phyloP scores from a whole-genome alignment of 2,329 filamentous ascomycete genomes.

The Talaromyces albobiverticillius region DNA sequence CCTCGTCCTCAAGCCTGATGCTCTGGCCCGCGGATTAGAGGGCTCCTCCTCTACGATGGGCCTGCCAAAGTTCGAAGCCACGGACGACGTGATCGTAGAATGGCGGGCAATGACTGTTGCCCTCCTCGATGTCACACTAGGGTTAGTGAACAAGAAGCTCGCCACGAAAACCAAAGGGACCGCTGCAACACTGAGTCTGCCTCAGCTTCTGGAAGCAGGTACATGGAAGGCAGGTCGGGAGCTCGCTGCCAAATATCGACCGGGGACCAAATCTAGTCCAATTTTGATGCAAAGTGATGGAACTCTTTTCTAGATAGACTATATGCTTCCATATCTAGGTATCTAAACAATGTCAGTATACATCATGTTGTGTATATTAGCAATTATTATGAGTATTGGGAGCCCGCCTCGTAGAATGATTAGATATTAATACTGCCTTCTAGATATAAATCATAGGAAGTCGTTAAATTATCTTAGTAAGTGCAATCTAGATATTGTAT shows the following conservation, averaged over 20 bases:
- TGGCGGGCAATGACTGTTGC: slow-evolving; percentile 65
- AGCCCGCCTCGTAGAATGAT: too few relatives aligned
- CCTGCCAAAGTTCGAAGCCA: slow-evolving; percentile 53
- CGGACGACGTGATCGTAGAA: slow-evolving; percentile 62
- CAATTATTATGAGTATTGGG: too few relatives aligned
- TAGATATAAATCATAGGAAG: too few relatives aligned
- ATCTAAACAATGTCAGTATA: too few relatives aligned
- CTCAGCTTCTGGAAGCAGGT: slow-evolving; percentile 54
- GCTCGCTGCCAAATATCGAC: slow-evolving; percentile 32
- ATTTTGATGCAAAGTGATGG: slow-evolving; percentile 40
- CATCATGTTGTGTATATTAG: too few relatives aligned
- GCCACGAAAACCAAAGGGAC: too few relatives aligned
- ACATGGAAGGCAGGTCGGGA: slow-evolving; percentile 51
- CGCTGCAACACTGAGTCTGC: slow-evolving; percentile 29
- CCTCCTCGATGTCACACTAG: slow-evolving; percentile 49
- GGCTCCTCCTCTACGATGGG: slow-evolving; percentile 44
- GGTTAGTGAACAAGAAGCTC: not conserved
- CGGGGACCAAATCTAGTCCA: slow-evolving; percentile 34
- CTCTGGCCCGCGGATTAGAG: slow-evolving; percentile 29
- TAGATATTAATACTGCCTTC: too few relatives aligned
- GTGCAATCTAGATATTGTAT: too few relatives aligned
- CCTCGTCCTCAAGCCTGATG: slow-evolving; percentile 49
- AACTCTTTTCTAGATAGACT: slow-evolving; percentile 32
- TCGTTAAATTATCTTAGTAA: too few relatives aligned
- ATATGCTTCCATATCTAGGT: too few relatives aligned